Evolutionary conservation across 768 basidiomycete genomes (phyloP).

Genomic region (Lentinula raphanica): DNA sequence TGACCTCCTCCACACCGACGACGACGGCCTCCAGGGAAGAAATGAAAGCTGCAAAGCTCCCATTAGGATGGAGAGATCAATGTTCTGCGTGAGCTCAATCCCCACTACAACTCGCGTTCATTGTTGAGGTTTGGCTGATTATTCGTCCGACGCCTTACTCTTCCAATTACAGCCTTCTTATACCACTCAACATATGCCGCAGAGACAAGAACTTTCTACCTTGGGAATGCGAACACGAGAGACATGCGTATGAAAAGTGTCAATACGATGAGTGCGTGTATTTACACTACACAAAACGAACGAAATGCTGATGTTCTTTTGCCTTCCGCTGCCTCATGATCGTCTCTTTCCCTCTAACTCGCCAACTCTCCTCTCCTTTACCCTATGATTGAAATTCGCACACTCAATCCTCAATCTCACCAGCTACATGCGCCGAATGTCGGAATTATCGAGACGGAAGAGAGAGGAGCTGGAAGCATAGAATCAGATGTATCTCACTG

Average conservation of each 20-base stretch:
- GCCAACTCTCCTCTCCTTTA: not conserved
- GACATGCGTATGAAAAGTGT: slow-evolving; percentile 87
- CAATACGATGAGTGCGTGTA: slow-evolving; percentile 90
- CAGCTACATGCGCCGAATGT: slow-evolving; percentile 88
- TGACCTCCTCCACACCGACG: slow-evolving; percentile 68
- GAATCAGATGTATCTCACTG: too few relatives aligned
- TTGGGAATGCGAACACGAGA: slow-evolving; percentile 93
- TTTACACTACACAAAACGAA: not conserved
- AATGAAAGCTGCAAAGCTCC: slow-evolving; percentile 69
- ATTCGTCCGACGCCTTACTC: not conserved
- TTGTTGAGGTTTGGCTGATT: not conserved
- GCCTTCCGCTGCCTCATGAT: not conserved
- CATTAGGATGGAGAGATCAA: slow-evolving; percentile 81
- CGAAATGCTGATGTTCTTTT: not conserved
- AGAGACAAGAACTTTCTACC: slow-evolving; percentile 71
- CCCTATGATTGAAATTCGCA: too few relatives aligned
- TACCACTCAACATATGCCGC: slow-evolving; percentile 86
- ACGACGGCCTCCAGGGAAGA: slow-evolving; percentile 81
- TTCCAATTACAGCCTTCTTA: slow-evolving; percentile 53
- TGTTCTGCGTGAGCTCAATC: slow-evolving; percentile 76
- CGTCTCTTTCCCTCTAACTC: not conserved
- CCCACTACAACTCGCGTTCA: not conserved
- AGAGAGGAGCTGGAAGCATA: slow-evolving; percentile 30
- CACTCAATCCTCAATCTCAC: too few relatives aligned
- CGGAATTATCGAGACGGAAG: slow-evolving; percentile 72